phyloP scores from a whole-genome alignment of 345 rosid species.

The Gossypium ekmanianum region DNA sequence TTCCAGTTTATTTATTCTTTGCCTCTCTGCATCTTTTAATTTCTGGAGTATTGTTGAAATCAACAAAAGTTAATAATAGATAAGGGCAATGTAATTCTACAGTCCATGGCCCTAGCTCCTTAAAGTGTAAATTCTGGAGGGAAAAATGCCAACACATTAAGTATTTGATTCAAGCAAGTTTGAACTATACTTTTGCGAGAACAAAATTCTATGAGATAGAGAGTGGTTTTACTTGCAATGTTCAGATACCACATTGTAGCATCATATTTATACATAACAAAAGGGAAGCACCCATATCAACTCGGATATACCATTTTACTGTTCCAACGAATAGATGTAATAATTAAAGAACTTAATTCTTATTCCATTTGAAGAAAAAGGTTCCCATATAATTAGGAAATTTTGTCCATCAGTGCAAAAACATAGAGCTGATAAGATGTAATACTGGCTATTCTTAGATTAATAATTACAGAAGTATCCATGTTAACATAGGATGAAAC shows the following conservation, averaged over 20 bases:
- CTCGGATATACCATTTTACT: background rate
- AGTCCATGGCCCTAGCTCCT: background rate
- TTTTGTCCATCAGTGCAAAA: background rate
- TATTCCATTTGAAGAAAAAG: background rate
- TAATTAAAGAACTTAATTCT: background rate
- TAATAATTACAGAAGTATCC: background rate
- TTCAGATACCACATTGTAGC: background rate
- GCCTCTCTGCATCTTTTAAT: slow-evolving; percentile 61
- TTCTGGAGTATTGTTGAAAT: slow-evolving; percentile 37
- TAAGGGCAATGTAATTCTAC: background rate
- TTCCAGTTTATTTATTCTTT: slow-evolving; percentile 59
- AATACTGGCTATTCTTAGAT: background rate
- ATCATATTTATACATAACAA: background rate
- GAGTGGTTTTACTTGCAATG: background rate
- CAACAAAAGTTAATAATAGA: background rate
- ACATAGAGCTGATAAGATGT: background rate
- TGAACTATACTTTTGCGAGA: background rate
- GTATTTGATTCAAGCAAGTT: background rate
- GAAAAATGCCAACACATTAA: background rate
- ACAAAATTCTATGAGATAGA: slow-evolving; percentile 3
- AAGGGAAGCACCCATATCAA: background rate
- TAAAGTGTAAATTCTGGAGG: background rate
- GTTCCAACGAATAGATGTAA: background rate
- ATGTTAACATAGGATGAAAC: background rate
- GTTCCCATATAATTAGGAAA: background rate